Evolutionary conservation across 1,284 basidiomycete genomes (phyloP), one percentile per base, ranked within the genome.

Genomic region (Irpex sp.): DNA sequence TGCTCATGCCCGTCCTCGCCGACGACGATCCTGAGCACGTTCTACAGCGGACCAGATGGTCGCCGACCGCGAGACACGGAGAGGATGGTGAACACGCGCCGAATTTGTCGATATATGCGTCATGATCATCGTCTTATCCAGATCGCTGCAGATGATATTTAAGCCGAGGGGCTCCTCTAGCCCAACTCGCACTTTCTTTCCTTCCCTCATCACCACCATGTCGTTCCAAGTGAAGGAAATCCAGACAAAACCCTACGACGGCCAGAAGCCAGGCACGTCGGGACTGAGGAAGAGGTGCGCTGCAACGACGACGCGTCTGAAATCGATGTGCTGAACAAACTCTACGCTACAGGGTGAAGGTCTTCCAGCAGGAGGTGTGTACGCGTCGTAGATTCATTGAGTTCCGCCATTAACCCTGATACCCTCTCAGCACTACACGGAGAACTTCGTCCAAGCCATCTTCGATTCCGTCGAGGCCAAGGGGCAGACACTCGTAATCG

Each of bases 381-480:
- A 66, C 66, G 67, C 58, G 57, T 57, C 58, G 61, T 56, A 62
- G 60, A 62, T 49, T 59, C 52, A 21, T 57, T 31, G 34, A 38
- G 13, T 34, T 36, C 4, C 26, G 5, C 26, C 21, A 9, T 17
- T 51, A 8, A 21, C 49, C 58, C 49, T 52, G 37, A 21, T 60
- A 56, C 67, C 7, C 52, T 55, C 47, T 54, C 63, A 94, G 89
- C 88, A 98, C 82, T 99, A 99, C 82, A 99, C 97, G 56, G 97
- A 99, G 80, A 99, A 99, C 85, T 99, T 99, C 74, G 78, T 98
- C 64, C 97, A 98, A 79, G 82, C 96, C 70, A 99, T 96, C 78
- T 88, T 99, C 70, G 89, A 94, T 71, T 93, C 96, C 62, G 94
- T 98, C 78, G 84, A 89, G 13, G 86, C 89, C 58, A 82, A 90